Percentiles rank a stretch among this genome's conserved stretches.
Conservation (phyloP, 257 asterid genomes). For the Primulina eburnea region DNA sequence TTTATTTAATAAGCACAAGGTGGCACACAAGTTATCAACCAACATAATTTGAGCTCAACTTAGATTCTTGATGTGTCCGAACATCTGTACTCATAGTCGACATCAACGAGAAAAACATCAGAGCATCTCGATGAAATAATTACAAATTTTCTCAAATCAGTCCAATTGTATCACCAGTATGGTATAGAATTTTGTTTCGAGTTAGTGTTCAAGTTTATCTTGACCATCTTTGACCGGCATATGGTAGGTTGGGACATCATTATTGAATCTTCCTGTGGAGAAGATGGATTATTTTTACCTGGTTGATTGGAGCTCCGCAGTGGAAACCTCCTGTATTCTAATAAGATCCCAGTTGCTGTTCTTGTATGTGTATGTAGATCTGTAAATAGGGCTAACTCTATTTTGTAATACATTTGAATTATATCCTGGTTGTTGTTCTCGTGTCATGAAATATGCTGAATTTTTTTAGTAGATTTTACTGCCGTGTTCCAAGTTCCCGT, state of each 20-base stretch:
- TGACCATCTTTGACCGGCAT: neutral
- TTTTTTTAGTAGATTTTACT: neutral
- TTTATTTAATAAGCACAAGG: neutral
- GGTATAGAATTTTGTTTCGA: no score
- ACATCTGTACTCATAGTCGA: no score
- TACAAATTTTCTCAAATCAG: no score
- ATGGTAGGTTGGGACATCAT: constrained; percentile 71
- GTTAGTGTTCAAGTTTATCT: neutral
- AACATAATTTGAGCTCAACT: neutral
- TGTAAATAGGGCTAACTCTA: constrained; percentile 29
- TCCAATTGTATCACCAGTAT: no score
- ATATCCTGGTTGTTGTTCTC: constrained; percentile 2
- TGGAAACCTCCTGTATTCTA: neutral
- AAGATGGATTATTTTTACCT: constrained; percentile 85
- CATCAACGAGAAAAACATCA: no score
- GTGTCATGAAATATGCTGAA: neutral
- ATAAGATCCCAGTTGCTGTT: no score
- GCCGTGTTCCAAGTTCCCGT: no score
- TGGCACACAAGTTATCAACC: neutral
- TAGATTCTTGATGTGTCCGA: neutral
- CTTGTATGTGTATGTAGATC: no score
- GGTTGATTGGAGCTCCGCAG: constrained; percentile 40
- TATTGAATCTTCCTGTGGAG: constrained; percentile 77
- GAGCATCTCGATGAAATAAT: no score
- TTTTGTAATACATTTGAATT: neutral